Base-by-base conservation (phyloP, 805 yeast genomes). In the Yarrowia osloensis region DNA sequence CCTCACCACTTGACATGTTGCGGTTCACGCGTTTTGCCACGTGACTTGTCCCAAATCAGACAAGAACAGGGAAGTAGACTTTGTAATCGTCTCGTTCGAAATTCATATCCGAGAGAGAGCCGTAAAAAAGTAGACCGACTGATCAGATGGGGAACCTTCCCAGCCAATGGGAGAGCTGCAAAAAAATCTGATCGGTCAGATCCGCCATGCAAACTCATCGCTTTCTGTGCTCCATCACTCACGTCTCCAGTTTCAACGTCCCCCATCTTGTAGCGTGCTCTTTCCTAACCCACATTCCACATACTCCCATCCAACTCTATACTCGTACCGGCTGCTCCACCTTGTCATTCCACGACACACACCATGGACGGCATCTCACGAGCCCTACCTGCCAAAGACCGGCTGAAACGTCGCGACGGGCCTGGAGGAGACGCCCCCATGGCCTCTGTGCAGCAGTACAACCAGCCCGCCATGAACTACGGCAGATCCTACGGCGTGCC, bases 311-410 rank as follows among this genome's bases (percentile, higher is more conserved):
- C 55, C 39, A 49, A 49, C 55, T 31, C 31, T 24, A 49, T 49
- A 46, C 33, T n/a, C n/a, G n/a, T n/a, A n/a, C n/a, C n/a, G n/a
- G n/a, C n/a, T n/a, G n/a, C 35, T 9, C 59, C 40, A 54, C 33
- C n/a, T 12, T 33, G 31, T 17, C 31, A 22, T 29, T n/a, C 29
- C 57, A 33, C 57, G n/a, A n/a, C n/a, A n/a, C 19, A 31, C 57
- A 39, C 63, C 63, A 57, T 57, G 63, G 63, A 57, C 49, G 63
- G 49, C 49, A 57, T 57, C 42, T 57, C 63, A 29, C 63, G 63
- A 39, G 63, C 37, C 28, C 42, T 57, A 24, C 63, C 63, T 7
- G 63, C 47, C 47, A 57, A 57, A 57, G 63, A 57, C 31, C 47
- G 63, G 49, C 63, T 57, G 28, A 57, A 57, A 29, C 63, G 63